Evolutionary conservation across 345 rosid genomes (phyloP).

Genomic region (Hibiscus syriacus): DNA sequence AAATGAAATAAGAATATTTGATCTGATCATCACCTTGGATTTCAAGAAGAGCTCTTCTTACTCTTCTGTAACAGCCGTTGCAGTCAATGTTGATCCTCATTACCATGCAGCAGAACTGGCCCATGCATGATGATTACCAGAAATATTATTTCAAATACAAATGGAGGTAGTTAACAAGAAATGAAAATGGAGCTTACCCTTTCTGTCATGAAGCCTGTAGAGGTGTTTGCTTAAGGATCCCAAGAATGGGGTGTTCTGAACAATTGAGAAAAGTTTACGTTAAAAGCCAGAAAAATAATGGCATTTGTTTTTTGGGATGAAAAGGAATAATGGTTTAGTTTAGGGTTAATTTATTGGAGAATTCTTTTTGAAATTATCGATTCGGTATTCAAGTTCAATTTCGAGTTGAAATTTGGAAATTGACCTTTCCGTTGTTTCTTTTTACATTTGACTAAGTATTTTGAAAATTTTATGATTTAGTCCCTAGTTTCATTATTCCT

Average conservation of each 20-base stretch:
- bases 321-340: conserved; percentile 6
- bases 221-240: conserved; percentile 7
- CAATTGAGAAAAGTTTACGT: background rate
- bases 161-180: no score
- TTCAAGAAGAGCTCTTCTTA: conserved; percentile 32
- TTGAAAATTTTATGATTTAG: no score
- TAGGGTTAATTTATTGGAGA: background rate
- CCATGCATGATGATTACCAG: no score
- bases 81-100: conserved; percentile 49
- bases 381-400: no score
- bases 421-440: no score
- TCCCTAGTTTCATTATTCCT: no score
- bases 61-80: conserved; percentile 44
- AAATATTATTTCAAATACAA: no score
- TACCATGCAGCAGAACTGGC: conserved; percentile 38
- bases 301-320: no score
- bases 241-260: background rate
- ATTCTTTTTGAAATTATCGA: no score
- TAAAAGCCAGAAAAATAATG: no score
- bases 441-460: no score
- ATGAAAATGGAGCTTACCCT: conserved; percentile 20
- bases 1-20: background rate
- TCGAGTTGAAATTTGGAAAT: no score
- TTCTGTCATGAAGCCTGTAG: conserved; percentile 17
- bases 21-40: conserved; percentile 33